Conservation (phyloP, 345 rosid species). For the Linum lewisii region DNA sequence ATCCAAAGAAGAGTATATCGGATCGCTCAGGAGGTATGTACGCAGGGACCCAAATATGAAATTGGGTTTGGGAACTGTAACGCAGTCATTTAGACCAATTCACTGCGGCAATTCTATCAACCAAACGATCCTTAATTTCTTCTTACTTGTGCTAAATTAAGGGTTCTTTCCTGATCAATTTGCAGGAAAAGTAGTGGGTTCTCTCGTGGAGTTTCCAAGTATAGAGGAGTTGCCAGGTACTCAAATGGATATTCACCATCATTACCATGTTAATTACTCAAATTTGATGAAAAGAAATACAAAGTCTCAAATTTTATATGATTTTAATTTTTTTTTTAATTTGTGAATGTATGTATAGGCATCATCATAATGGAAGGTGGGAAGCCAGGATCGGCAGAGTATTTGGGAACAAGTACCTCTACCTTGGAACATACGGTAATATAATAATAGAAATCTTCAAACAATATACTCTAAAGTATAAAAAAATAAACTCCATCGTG, state of each 20-base stretch:
- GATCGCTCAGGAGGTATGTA: slow-evolving; percentile 87
- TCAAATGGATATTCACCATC: background rate
- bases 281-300: too few relatives aligned
- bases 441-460: background rate
- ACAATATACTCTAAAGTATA: too few relatives aligned
- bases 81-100: too few relatives aligned
- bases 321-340: background rate
- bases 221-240: slow-evolving; percentile 94
- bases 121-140: too few relatives aligned
- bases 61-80: too few relatives aligned
- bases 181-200: slow-evolving; percentile 91
- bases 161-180: slow-evolving; percentile 2
- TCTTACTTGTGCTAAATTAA: background rate
- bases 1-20: slow-evolving; percentile 79
- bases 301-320: background rate
- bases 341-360: slow-evolving; percentile 24
- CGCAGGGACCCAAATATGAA: too few relatives aligned
- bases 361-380: slow-evolving; percentile 80
- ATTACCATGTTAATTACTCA: background rate
- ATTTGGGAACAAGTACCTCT: slow-evolving; percentile 68
- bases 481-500: too few relatives aligned
- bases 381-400: slow-evolving; percentile 73
- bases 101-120: too few relatives aligned
- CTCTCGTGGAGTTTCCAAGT: slow-evolving; percentile 91
- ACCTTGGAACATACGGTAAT: slow-evolving; percentile 65